These are phyloP conservation scores for Coccomyxa subellipsoidea DNA, from an alignment of 163 green algal species.

Conservation along the genomic window DNA sequence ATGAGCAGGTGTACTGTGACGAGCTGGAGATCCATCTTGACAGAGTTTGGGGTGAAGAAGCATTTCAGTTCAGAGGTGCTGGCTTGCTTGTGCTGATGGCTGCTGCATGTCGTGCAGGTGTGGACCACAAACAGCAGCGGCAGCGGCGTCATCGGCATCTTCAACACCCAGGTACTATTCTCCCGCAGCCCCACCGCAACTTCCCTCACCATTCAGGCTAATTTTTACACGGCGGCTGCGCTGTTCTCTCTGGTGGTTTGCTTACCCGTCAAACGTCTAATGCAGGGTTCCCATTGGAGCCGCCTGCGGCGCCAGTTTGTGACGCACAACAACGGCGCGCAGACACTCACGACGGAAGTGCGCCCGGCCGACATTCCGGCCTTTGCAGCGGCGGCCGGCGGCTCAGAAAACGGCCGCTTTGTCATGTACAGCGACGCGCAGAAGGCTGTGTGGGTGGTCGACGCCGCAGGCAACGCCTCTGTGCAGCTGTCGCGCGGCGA, in stretches of 20 bases:
- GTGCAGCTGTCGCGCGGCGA: neutral
- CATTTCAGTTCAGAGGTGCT: neutral
- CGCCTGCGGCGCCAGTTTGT: conserved; percentile 71
- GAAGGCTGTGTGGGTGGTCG: neutral
- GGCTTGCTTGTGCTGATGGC: neutral
- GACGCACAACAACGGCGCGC: conserved; percentile 49
- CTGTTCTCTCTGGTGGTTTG: neutral
- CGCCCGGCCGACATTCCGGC: conserved; percentile 41
- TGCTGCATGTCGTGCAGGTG: conserved; percentile 48
- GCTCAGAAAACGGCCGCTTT: neutral
- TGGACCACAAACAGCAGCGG: conserved; percentile 80
- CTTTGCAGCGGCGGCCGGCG: conserved; percentile 20
- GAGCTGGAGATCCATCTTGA: neutral
- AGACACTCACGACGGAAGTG: conserved; percentile 38
- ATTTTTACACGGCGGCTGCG: neutral
- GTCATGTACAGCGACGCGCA: neutral
- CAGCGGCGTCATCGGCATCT: conserved; percentile 74
- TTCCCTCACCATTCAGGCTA: neutral
- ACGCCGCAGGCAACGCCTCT: neutral
- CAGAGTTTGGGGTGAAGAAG: neutral
- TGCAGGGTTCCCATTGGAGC: conserved; percentile 82
- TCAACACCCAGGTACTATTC: conserved; percentile 62
- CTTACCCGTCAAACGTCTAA: too few relatives aligned
- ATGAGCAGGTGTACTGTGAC: too few relatives aligned
- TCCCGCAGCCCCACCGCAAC: neutral